Percentiles rank a stretch among this genome's conserved stretches.
Conservation (phyloP, 345 rosid genomes). For the Lenwebbia sp. region DNA sequence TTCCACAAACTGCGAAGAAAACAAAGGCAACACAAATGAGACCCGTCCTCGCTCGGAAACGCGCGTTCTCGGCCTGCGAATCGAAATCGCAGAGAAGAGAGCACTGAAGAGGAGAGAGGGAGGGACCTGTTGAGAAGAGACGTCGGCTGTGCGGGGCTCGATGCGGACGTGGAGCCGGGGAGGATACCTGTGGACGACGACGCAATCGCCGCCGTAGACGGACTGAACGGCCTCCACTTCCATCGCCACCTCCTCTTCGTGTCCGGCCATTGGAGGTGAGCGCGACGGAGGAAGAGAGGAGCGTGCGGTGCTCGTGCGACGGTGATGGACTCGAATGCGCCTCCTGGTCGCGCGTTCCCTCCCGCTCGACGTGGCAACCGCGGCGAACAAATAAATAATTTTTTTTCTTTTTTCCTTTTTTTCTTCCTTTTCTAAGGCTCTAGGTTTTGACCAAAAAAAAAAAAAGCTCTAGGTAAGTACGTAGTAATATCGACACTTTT, state of each 20-base stretch:
- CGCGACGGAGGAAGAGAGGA: not conserved
- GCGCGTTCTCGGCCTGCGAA: not conserved
- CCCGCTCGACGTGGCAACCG: not conserved
- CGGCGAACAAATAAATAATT: not conserved
- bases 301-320: not conserved
- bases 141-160: conserved; percentile 84
- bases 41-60: not conserved
- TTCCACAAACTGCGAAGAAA: conserved; percentile 71
- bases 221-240: conserved; percentile 79
- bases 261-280: conserved; percentile 6
- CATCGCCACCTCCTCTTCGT: conserved; percentile 47
- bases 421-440: not conserved
- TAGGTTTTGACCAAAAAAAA: no score
- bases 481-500: no score
- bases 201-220: conserved; percentile 66
- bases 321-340: not conserved
- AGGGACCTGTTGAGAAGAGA: conserved; percentile 82
- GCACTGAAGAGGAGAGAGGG: not conserved
- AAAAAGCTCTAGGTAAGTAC: no score
- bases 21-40: not conserved
- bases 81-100: not conserved
- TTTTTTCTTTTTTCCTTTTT: not conserved
- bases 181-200: conserved; percentile 45
- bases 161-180: conserved; percentile 56
- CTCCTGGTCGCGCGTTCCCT: not conserved